Percentiles rank a stretch among this genome's conserved stretches.
Evolutionary conservation across 1,284 basidiomycete species (phyloP).

Genomic region (Rhizopogon parksii): DNA sequence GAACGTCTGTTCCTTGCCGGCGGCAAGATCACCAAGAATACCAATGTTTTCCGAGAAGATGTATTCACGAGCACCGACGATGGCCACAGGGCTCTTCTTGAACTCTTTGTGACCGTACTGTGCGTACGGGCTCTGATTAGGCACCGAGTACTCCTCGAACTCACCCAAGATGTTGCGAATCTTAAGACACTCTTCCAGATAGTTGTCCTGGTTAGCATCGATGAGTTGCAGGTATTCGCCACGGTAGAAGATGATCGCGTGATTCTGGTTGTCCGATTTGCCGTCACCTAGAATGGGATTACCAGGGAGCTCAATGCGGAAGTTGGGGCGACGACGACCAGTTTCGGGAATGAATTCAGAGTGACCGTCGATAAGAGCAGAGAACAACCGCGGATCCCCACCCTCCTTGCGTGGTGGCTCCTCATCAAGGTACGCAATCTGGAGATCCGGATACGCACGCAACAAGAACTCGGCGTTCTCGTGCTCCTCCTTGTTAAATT

Average conservation of each 20-base stretch:
- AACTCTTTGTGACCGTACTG: conserved; percentile 85
- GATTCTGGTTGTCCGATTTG: conserved; percentile 99
- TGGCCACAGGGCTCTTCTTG: conserved; percentile 86
- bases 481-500: conserved; percentile 99
- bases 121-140: conserved; percentile 87
- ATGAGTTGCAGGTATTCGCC: conserved; percentile 99
- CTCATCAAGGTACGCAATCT: conserved; percentile 98
- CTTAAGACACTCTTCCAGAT: conserved; percentile 99
- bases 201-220: conserved; percentile 99
- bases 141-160: conserved; percentile 91
- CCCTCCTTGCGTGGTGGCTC: conserved; percentile 92
- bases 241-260: conserved; percentile 98
- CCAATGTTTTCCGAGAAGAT: conserved; percentile 99
- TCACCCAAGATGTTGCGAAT: conserved; percentile 97
- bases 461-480: conserved; percentile 98
- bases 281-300: conserved; percentile 99
- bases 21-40: conserved; percentile 96
- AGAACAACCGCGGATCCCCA: conserved; percentile 93
- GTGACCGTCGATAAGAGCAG: conserved; percentile 94
- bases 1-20: conserved; percentile 99
- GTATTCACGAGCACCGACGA: conserved; percentile 98
- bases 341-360: conserved; percentile 91
- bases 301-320: conserved; percentile 96
- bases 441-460: conserved; percentile 97
- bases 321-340: conserved; percentile 90